Percentiles rank a stretch among this genome's conserved stretches.
phyloP scores from a whole-genome alignment of 129 eudicot species.

The Ambrosia trifida region DNA sequence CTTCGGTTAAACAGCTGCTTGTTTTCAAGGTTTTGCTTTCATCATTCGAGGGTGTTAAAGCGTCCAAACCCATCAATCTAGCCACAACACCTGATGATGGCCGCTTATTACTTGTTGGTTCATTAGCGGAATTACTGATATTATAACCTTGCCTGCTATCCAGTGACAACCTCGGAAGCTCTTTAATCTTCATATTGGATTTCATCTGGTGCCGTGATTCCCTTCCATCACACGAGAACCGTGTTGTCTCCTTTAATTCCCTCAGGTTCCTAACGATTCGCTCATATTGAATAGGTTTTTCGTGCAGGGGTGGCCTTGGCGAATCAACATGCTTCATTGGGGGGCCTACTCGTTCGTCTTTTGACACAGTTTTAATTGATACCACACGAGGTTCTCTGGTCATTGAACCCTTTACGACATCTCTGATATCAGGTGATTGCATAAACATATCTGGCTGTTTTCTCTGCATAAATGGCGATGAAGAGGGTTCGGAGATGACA shows the following conservation, averaged over 20 bases:
- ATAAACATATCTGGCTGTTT: conserved; percentile 35
- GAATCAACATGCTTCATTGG: conserved; percentile 69
- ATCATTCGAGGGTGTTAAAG: conserved; percentile 41
- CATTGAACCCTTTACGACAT: conserved; percentile 66
- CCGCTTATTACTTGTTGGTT: conserved; percentile 53
- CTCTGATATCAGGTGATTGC: conserved; percentile 58
- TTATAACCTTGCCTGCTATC: conserved; percentile 61
- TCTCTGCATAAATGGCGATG: conserved; percentile 32
- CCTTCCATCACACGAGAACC: conserved; percentile 82
- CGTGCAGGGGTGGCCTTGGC: conserved; percentile 62
- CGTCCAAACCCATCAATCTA: conserved; percentile 85
- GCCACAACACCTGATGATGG: conserved; percentile 80
- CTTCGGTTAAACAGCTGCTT: conserved; percentile 24
- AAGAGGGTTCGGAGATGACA: conserved; percentile 41
- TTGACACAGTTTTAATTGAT: conserved; percentile 48
- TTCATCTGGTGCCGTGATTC: conserved; percentile 48
- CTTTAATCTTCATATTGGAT: conserved; percentile 53
- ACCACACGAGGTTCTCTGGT: conserved; percentile 56
- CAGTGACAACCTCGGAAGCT: conserved; percentile 82
- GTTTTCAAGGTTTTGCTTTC: conserved; percentile 30
- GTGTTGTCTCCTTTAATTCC: conserved; percentile 47
- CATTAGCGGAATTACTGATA: conserved; percentile 39
- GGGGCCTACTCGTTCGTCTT: conserved; percentile 45
- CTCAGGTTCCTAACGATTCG: conserved; percentile 32
- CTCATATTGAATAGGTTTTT: conserved; percentile 41